Percentiles rank a stretch among this genome's conserved stretches.
These are phyloP conservation scores for Cytospora mali DNA, from an alignment of 2,329 filamentous ascomycete genomes.

Conservation along the genomic window DNA sequence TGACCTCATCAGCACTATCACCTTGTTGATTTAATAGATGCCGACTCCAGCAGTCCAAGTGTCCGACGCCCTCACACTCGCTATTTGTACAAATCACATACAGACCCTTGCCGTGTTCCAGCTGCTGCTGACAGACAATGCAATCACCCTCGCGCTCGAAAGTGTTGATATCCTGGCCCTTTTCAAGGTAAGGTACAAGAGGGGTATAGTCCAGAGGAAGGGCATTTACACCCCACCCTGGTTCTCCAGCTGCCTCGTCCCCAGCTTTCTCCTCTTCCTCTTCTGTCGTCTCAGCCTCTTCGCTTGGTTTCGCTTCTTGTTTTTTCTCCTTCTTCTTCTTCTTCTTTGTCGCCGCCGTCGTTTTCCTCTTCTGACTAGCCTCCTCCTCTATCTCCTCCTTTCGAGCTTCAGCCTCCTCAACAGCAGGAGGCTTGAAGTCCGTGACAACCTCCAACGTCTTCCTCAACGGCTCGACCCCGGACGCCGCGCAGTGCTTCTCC, in stretches of 20 bases:
- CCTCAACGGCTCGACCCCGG: conserved; percentile 49
- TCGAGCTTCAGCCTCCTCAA: conserved; percentile 9
- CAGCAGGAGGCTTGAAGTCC: conserved; percentile 50
- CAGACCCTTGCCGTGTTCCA: conserved; percentile 53
- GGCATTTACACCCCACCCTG: conserved; percentile 53
- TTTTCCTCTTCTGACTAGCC: background rate
- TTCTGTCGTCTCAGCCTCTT: background rate
- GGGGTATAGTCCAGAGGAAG: conserved; percentile 59
- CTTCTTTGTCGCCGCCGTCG: background rate
- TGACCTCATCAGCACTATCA: conserved; percentile 38
- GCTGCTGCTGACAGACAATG: conserved; percentile 51
- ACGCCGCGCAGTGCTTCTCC: conserved; percentile 57
- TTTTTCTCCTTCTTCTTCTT: background rate
- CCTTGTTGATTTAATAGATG: conserved; percentile 48
- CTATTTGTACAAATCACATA: conserved; percentile 59
- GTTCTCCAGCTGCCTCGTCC: conserved; percentile 5
- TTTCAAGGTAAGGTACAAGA: conserved; percentile 57
- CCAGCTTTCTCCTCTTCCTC: background rate
- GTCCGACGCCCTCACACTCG: conserved; percentile 59
- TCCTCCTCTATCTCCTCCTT: conserved; percentile 5
- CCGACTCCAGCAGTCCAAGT: conserved; percentile 61
- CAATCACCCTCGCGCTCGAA: conserved; percentile 61
- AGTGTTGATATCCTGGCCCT: conserved; percentile 55
- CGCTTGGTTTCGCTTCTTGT: conserved; percentile 1
- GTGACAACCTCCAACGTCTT: conserved; percentile 55